Base-by-base conservation (phyloP, 139 green algal genomes). In the Volvox reticuliferus region DNA sequence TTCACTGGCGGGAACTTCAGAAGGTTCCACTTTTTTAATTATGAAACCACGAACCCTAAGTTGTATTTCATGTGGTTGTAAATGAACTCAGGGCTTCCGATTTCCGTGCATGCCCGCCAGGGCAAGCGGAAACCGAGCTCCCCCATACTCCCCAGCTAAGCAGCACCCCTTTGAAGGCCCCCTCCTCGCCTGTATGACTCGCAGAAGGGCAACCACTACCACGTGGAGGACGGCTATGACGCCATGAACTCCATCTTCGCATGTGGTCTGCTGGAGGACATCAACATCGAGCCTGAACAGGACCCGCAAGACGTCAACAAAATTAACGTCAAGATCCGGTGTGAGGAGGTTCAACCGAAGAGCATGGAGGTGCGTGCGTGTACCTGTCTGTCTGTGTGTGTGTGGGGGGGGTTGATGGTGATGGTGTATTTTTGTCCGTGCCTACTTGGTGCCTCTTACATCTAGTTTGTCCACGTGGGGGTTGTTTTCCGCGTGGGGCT, bases 251-350 rank as follows among this genome's bases (percentile, higher is more conserved):
- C 93, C 78, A 91, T 96, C 77, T 96, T 95, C 67, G 82, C 94
- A 21, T 95, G 93, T 55, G 94, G 94, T 16, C 90, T 96, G 91
- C 91, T 96, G 71, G 93, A 96, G 86, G 94, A 96, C 88, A 93
- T 96, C 88, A 94, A 95, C 93, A 95, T 96, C 77, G 93, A 96
- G 89, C 94, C 94, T 0, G 93, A 96, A 91, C 94, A 96, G 92
- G 94, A 95, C 94, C 86, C 86, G 50, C 63, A 77, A 37, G 94
- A 96, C 87, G 92, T 93, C 32, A 92, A 79, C 82, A 96, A 96
- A 89, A 96, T 96, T 89, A 95, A 95, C 78, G 89, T 96, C 24
- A 84, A 83, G 30, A 93, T 96, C 77, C 89, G 89, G 33, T 86
- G 89, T 61, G 90, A 95, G 89, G 91, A 95, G 88, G 86, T 93